Evolutionary conservation across 768 basidiomycete species (phyloP).

Genomic region (Rhodosporidiobolus sp.): DNA sequence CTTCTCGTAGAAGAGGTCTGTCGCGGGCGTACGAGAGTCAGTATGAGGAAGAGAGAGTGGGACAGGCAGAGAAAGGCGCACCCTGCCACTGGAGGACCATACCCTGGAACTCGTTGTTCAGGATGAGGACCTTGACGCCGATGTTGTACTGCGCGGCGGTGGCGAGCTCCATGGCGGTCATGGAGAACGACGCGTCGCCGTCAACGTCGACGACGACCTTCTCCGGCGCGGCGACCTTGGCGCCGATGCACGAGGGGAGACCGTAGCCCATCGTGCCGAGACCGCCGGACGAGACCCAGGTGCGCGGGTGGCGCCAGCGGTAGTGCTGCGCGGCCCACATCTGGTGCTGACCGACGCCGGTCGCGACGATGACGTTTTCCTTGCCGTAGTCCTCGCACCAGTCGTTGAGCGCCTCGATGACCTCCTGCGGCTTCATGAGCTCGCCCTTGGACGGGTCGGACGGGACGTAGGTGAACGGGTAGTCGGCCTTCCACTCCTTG

Average conservation of each 20-base stretch:
- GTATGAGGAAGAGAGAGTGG: slow-evolving; percentile 1
- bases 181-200: slow-evolving; percentile 96
- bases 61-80: slow-evolving; percentile 47
- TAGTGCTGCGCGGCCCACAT: slow-evolving; percentile 99
- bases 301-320: slow-evolving; percentile 80
- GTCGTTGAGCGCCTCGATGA: slow-evolving; percentile 89
- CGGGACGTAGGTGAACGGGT: slow-evolving; percentile 83
- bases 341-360: slow-evolving; percentile 98
- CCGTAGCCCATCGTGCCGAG: slow-evolving; percentile 99
- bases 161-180: slow-evolving; percentile 98
- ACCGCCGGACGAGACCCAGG: slow-evolving; percentile 83
- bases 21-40: slow-evolving; percentile 27
- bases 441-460: slow-evolving; percentile 57
- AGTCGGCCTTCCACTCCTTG: slow-evolving; percentile 75
- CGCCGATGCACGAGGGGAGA: slow-evolving; percentile 87
- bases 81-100: slow-evolving; percentile 99
- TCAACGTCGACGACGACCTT: slow-evolving; percentile 96
- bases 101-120: slow-evolving; percentile 55
- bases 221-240: slow-evolving; percentile 89
- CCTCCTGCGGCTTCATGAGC: slow-evolving; percentile 92
- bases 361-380: slow-evolving; percentile 80
- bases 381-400: slow-evolving; percentile 64
- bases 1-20: slow-evolving; percentile 90
- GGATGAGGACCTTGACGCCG: slow-evolving; percentile 67
- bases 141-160: slow-evolving; percentile 88